Evolutionary conservation across 805 yeast genomes (phyloP).

Genomic region (Spathaspora sp.): DNA sequence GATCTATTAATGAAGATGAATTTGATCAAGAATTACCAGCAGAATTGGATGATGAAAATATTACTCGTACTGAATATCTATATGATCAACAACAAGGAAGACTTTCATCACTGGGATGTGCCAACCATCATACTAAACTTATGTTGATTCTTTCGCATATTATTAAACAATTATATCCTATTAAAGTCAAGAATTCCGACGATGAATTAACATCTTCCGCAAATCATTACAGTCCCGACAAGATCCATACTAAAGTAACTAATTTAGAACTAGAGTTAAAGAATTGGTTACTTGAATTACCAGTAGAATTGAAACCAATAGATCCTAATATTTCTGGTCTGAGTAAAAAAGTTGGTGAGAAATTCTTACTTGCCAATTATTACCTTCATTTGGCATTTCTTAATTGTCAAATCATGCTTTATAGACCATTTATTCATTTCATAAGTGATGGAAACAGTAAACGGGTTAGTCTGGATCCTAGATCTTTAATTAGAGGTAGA

Average conservation of each 20-base stretch:
- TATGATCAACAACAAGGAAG: slow-evolving; percentile 46
- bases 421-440: slow-evolving; percentile 86
- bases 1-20: slow-evolving; percentile 71
- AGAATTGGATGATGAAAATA: slow-evolving; percentile 83
- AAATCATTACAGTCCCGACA: slow-evolving; percentile 22
- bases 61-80: slow-evolving; percentile 60
- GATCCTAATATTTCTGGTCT: slow-evolving; percentile 42
- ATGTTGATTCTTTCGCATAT: slow-evolving; percentile 69
- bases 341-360: slow-evolving; percentile 36
- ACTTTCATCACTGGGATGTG: slow-evolving; percentile 71
- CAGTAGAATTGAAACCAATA: slow-evolving; percentile 68
- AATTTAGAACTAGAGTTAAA: slow-evolving; percentile 66
- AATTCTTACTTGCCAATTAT: slow-evolving; percentile 70
- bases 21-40: slow-evolving; percentile 84
- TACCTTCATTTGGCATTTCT: slow-evolving; percentile 67
- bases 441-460: slow-evolving; percentile 48
- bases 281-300: slow-evolving; percentile 68
- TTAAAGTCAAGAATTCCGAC: slow-evolving; percentile 38
- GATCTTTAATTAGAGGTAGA: slow-evolving; percentile 69
- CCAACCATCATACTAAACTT: slow-evolving; percentile 78
- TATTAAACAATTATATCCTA: slow-evolving; percentile 71
- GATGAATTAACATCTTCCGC: slow-evolving; percentile 7
- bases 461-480: slow-evolving; percentile 39
- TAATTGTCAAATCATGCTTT: slow-evolving; percentile 75
- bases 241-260: slow-evolving; percentile 46